phyloP scores from a whole-genome alignment of 2,329 filamentous ascomycete genomes.

The Talaromyces sp. region DNA sequence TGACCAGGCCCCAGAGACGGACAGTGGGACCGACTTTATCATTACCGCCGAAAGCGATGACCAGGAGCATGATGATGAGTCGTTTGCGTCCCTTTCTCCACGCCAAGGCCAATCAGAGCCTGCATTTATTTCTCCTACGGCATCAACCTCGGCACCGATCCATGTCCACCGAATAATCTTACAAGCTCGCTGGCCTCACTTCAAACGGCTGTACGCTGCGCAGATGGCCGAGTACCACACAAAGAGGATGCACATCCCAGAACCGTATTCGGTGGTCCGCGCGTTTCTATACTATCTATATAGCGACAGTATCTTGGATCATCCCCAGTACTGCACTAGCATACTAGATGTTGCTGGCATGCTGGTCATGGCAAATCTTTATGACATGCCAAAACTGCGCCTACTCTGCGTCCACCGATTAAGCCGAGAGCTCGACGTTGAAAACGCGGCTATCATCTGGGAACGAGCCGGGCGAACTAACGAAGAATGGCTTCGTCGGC shows the following conservation, averaged over 20 bases:
- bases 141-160: slow-evolving; percentile 69
- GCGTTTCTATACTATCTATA: slow-evolving; percentile 96
- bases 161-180: slow-evolving; percentile 94
- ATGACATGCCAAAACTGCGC: slow-evolving; percentile 90
- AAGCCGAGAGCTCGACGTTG: slow-evolving; percentile 84
- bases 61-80: slow-evolving; percentile 48
- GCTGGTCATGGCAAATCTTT: slow-evolving; percentile 95
- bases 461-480: slow-evolving; percentile 84
- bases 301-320: slow-evolving; percentile 75
- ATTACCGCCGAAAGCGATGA: slow-evolving; percentile 83
- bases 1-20: slow-evolving; percentile 75
- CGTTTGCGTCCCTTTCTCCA: slow-evolving; percentile 33
- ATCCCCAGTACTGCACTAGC: slow-evolving; percentile 55
- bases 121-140: slow-evolving; percentile 29
- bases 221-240: slow-evolving; percentile 98
- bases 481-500: slow-evolving; percentile 88
- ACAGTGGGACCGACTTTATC: slow-evolving; percentile 83
- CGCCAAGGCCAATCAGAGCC: slow-evolving; percentile 19
- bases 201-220: slow-evolving; percentile 81
- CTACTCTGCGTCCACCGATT: slow-evolving; percentile 87
- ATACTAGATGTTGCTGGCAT: slow-evolving; percentile 87
- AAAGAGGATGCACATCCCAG: slow-evolving; percentile 95
- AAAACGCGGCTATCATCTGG: slow-evolving; percentile 94
- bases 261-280: slow-evolving; percentile 88
- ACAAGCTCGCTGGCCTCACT: slow-evolving; percentile 94